These are phyloP conservation scores for Auricularia sp. DNA, from an alignment of 768 basidiomycete species.

Conservation along the genomic window DNA sequence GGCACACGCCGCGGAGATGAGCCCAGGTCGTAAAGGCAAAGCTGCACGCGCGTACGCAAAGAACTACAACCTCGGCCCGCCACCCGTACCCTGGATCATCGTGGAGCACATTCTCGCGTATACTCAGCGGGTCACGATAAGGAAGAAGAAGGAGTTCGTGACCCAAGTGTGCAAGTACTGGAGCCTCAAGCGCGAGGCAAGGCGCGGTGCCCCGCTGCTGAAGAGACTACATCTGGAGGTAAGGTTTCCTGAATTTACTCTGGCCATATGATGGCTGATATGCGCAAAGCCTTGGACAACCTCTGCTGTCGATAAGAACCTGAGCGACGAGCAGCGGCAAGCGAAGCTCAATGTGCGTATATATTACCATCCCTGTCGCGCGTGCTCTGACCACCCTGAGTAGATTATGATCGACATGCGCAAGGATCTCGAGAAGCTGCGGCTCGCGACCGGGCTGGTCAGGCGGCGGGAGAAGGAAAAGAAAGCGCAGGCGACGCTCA, in stretches of 20 bases:
- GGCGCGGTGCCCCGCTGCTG: constrained; percentile 85
- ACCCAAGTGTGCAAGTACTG: constrained; percentile 80
- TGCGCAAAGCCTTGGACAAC: constrained; percentile 76
- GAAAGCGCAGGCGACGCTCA: constrained; percentile 50
- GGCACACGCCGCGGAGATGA: not conserved
- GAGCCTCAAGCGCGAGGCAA: constrained; percentile 92
- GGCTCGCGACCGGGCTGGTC: constrained; percentile 51
- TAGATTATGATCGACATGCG: constrained; percentile 53
- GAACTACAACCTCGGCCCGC: constrained; percentile 85
- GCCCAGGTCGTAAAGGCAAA: constrained; percentile 39
- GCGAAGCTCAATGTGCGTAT: constrained; percentile 68
- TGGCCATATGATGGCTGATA: not conserved
- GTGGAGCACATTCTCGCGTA: constrained; percentile 72
- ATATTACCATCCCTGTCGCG: not conserved
- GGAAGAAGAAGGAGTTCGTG: constrained; percentile 71
- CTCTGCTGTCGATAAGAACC: constrained; percentile 44
- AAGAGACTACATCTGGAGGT: constrained; percentile 87
- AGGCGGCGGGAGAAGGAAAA: constrained; percentile 78
- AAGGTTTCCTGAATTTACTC: constrained; percentile 4
- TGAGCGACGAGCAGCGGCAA: constrained; percentile 74
- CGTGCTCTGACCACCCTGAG: constrained; percentile 11
- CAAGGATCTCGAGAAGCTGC: constrained; percentile 67
- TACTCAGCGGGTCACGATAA: constrained; percentile 52
- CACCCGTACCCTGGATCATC: constrained; percentile 79
- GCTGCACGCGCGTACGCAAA: constrained; percentile 86